Evolutionary conservation across 306 rosid genomes (phyloP).

Genomic region (Fagus sylvatica): DNA sequence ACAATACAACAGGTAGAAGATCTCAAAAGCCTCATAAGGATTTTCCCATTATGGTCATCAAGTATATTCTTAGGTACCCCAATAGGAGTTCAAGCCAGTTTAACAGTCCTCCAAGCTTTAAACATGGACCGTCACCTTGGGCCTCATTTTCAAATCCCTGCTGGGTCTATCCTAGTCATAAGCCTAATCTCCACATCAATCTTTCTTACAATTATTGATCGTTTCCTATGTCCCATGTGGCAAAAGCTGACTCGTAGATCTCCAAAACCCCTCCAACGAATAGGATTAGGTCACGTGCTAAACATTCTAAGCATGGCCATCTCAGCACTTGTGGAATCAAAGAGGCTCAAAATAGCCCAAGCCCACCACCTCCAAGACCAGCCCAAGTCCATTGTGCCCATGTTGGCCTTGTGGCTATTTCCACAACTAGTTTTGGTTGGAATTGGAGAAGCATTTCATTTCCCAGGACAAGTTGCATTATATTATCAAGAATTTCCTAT

Average conservation of each 20-base stretch:
- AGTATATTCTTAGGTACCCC: constrained; percentile 50
- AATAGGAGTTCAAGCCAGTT: constrained; percentile 40
- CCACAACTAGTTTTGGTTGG: constrained; percentile 60
- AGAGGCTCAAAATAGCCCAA: constrained; percentile 46
- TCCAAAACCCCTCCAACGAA: constrained; percentile 43
- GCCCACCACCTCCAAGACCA: neutral
- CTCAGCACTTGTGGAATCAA: constrained; percentile 65
- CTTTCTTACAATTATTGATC: constrained; percentile 45
- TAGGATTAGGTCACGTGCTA: constrained; percentile 59
- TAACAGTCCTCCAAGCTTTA: constrained; percentile 59
- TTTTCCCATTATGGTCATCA: constrained; percentile 56
- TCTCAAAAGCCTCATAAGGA: constrained; percentile 44
- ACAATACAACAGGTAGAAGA: constrained; percentile 63
- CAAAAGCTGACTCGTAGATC: constrained; percentile 30
- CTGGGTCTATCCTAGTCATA: constrained; percentile 42
- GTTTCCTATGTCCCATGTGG: constrained; percentile 48
- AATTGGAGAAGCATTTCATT: constrained; percentile 68
- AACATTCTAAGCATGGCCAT: constrained; percentile 36
- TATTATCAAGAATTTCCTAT: constrained; percentile 65
- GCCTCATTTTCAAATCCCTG: constrained; percentile 49
- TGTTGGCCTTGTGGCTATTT: constrained; percentile 53
- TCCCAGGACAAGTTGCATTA: constrained; percentile 62
- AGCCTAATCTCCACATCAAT: constrained; percentile 34
- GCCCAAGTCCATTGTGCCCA: constrained; percentile 5
- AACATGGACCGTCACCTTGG: constrained; percentile 59